Base-by-base conservation (phyloP, 2,329 filamentous ascomycete genomes). In the Diaporthe sp. region DNA sequence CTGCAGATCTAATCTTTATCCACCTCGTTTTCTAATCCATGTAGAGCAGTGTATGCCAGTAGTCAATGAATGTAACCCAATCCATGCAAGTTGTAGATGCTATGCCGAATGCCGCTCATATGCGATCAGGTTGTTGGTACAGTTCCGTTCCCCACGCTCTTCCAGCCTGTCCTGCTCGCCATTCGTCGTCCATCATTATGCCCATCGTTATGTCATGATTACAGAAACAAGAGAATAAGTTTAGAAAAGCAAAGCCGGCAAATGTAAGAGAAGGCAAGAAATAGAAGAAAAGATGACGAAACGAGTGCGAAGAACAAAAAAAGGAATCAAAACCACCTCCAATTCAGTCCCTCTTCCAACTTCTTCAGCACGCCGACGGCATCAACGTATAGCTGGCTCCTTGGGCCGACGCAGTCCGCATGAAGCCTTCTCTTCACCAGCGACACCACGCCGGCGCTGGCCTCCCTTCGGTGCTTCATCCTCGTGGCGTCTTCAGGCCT, bases 301-400 rank as follows among this genome's bases (percentile, higher is more conserved):
- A 49, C 10, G 22, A 28, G 12, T 46, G 68, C 28, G 39, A 22
- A 46, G 39, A 46, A 46, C 10, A 44, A 12, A 44, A 44, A 3
- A 42, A 49, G 49, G 22, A 44, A 37, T 17, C 75, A 88, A 78
- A 87, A 88, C 82, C 86, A 85, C 76, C 83, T 85, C 79, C 83
- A 82, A 72, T 83, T 83, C 12, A 80, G 83, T 1, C 85, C 83
- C 77, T 88, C 86, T 78, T 90, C 87, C 71, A 92, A 80, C 79
- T 86, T 88, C 78, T 83, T 85, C 78, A 92, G 78, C 71, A 91
- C 89, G 2, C 85, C 82, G 4, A 90, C 84, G 9, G 89, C 88
- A 78, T 92, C 90, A 34, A 88, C 84, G 58, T 89, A 87, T 68
- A 91, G 79, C 62, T 87, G 85, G 78, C 85, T 90, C 68, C 85